Base-by-base conservation (phyloP, 2,329 filamentous ascomycete species). In the Shiraia sp. region DNA sequence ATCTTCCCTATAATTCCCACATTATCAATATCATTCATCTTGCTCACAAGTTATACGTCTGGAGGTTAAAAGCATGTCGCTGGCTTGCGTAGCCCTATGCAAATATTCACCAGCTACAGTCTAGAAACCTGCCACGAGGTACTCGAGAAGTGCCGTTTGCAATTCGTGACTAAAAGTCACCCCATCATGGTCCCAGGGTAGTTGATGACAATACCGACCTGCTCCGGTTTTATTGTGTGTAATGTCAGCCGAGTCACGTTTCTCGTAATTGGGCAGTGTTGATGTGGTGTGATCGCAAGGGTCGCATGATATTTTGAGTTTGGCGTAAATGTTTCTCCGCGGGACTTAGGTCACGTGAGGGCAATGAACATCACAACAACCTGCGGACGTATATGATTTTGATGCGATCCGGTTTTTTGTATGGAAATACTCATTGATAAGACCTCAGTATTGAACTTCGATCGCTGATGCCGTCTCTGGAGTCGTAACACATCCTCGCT, bases 81-180 rank as follows among this genome's bases (percentile, higher is more conserved):
- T n/a, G n/a, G n/a, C n/a, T 32, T 28, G 17, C 14, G 13, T 22
- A 1, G 15, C 30, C 19, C 30, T 22, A 22, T 13, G 24, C 35
- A 13, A 12, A 6, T 13, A 10, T 23, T 10, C 35, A 31, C n/a
- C n/a, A n/a, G n/a, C n/a, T n/a, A 31, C 24, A 26, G 24, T 26
- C 24, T 26, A 12, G 24, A 12, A 38, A 23, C 16, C 14, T 30
- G 19, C 15, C 36, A 12, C 7, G 13, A 27, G 22, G n/a, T n/a
- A n/a, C n/a, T n/a, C n/a, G n/a, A n/a, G n/a, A n/a, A n/a, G n/a
- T n/a, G n/a, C n/a, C n/a, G n/a, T n/a, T n/a, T 23, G 4, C 9
- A 9, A 7, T 10, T 8, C 4, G 22, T 42, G 34, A 46, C 38
- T 35, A 42, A 46, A 35, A 15, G 14, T 46, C 43, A 41, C 38